A percentile compares a stretch with the other conserved stretches of the same genome.
Evolutionary conservation across 805 yeast genomes (phyloP).

Genomic region (Wickerhamiella kazuoi): DNA sequence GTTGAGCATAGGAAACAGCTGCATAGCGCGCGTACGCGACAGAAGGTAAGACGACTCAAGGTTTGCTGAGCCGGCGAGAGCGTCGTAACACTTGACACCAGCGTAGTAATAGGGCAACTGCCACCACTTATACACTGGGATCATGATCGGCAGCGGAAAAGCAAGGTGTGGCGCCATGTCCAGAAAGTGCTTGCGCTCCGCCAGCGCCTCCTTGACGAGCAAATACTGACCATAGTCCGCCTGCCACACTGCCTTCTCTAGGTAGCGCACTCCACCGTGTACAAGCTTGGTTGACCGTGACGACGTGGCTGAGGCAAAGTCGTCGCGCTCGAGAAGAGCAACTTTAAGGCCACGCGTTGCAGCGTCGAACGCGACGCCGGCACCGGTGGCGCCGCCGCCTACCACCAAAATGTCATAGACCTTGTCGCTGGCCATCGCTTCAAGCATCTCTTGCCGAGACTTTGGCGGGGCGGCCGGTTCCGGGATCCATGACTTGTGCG

Average conservation of each 20-base stretch:
- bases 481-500: constrained; percentile 13
- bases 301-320: constrained; percentile 84
- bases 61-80: constrained; percentile 81
- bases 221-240: constrained; percentile 77
- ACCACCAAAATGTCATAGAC: constrained; percentile 68
- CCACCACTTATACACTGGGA: constrained; percentile 94
- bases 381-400: constrained; percentile 95
- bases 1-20: constrained; percentile 75
- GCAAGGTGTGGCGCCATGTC: constrained; percentile 86
- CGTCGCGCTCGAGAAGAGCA: constrained; percentile 69
- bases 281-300: constrained; percentile 92
- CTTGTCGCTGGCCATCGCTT: constrained; percentile 21
- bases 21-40: constrained; percentile 45
- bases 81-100: constrained; percentile 82
- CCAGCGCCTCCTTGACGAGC: constrained; percentile 73
- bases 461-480: constrained; percentile 16
- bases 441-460: constrained; percentile 15
- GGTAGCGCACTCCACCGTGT: constrained; percentile 91
- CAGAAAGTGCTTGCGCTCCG: constrained; percentile 71
- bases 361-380: constrained; percentile 88
- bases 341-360: constrained; percentile 79
- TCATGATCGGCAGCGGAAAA: constrained; percentile 73
- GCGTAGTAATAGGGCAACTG: constrained; percentile 84
- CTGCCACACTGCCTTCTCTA: constrained; percentile 88
- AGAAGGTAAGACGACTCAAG: constrained; percentile 60